Evolutionary conservation across 371 early-diverging fungal genomes (phyloP).

Genomic region (Rhizopus arrhizus): DNA sequence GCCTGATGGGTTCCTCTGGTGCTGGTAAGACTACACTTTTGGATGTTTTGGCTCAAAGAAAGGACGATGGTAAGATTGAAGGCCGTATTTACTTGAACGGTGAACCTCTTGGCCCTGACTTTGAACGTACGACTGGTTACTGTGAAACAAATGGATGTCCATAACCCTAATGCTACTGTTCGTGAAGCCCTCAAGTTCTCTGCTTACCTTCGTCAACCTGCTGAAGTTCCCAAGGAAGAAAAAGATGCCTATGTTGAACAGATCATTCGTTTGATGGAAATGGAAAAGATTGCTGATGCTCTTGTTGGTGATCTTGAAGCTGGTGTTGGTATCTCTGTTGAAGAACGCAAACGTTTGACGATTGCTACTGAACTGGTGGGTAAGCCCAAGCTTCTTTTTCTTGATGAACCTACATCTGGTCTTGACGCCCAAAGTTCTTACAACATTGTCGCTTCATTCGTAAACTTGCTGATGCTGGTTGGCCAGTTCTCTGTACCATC

Average conservation of each 20-base stretch:
- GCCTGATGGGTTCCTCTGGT: constrained; percentile 87
- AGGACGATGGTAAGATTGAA: constrained; percentile 70
- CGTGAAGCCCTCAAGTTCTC: constrained; percentile 78
- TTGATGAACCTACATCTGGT: constrained; percentile 89
- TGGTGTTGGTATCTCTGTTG: constrained; percentile 64
- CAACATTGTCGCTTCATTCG: constrained; percentile 73
- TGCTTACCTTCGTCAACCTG: constrained; percentile 69
- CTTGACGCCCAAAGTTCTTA: constrained; percentile 69
- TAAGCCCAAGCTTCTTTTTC: constrained; percentile 75
- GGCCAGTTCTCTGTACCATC: constrained; percentile 77
- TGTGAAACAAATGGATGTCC: constrained; percentile 86
- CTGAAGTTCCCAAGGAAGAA: constrained; percentile 58
- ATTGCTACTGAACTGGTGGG: constrained; percentile 77
- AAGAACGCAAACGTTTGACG: constrained; percentile 69
- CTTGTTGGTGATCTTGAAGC: constrained; percentile 60
- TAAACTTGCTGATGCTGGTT: constrained; percentile 69
- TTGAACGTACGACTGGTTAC: constrained; percentile 78
- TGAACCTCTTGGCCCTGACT: constrained; percentile 51
- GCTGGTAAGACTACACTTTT: constrained; percentile 87
- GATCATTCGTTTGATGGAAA: constrained; percentile 66
- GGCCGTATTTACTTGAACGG: constrained; percentile 74
- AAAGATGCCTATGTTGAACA: constrained; percentile 70
- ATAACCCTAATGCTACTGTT: constrained; percentile 62
- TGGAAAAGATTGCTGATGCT: constrained; percentile 64
- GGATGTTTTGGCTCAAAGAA: constrained; percentile 77